Percentiles rank a stretch among this genome's conserved stretches.
Conservation (phyloP, 805 yeast species). For the Gaillardinia entomophila region DNA sequence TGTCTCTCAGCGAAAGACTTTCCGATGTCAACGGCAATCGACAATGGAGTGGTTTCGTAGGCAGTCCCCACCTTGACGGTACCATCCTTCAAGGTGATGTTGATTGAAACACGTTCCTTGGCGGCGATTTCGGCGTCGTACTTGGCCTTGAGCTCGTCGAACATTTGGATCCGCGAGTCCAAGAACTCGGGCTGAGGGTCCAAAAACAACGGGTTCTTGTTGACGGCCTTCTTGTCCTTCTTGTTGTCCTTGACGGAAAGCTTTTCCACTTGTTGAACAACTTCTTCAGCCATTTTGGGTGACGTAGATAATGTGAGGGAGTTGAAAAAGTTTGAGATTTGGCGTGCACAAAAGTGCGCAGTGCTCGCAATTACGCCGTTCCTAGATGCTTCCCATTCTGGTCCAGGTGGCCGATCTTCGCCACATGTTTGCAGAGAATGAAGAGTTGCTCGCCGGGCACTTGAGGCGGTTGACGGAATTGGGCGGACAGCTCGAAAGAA, state of each 20-base stretch:
- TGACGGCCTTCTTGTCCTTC: conserved; percentile 39
- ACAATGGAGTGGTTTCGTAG: conserved; percentile 88
- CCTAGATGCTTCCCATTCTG: too few species aligned
- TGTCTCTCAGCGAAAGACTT: conserved; percentile 85
- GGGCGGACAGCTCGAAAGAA: too few species aligned
- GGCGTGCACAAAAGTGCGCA: too few species aligned
- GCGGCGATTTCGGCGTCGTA: conserved; percentile 68
- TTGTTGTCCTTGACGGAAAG: conserved; percentile 33
- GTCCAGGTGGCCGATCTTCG: too few species aligned
- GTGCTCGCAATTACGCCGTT: too few species aligned
- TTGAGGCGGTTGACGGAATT: too few species aligned
- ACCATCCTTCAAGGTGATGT: conserved; percentile 85
- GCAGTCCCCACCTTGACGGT: conserved; percentile 68
- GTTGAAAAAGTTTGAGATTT: background rate
- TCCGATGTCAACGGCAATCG: conserved; percentile 77
- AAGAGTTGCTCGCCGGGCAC: too few species aligned
- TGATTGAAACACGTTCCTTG: conserved; percentile 54
- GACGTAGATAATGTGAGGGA: background rate
- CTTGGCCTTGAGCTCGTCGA: conserved; percentile 73
- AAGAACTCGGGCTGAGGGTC: conserved; percentile 84
- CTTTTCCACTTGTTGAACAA: conserved; percentile 43
- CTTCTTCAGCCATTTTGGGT: conserved; percentile 15
- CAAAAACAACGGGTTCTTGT: conserved; percentile 37
- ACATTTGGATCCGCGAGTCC: conserved; percentile 70
- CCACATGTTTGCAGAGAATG: too few species aligned